phyloP scores from a whole-genome alignment of 2,329 filamentous ascomycete genomes.

The Escovopsis sp. region DNA sequence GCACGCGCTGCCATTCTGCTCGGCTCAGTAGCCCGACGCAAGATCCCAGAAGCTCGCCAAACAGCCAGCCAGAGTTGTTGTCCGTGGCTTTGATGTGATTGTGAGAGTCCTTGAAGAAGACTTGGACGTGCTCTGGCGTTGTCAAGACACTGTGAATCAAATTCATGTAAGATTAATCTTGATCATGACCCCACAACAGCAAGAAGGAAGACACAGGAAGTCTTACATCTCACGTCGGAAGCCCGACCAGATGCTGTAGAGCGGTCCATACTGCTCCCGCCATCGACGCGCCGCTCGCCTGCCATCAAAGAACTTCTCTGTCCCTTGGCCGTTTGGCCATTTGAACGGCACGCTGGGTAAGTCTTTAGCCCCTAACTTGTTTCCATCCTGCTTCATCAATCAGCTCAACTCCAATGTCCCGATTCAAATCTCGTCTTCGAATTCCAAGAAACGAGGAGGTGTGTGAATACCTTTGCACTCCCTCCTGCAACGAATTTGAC shows the following conservation, averaged over 20 bases:
- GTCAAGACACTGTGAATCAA: conserved; percentile 1
- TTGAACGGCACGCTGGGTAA: conserved; percentile 1
- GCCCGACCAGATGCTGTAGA: conserved; percentile 6
- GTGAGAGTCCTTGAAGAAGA: conserved; percentile 5
- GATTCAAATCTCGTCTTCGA: no score
- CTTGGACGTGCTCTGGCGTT: conserved; percentile 1
- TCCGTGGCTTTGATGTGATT: conserved; percentile 2
- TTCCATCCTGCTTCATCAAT: no score
- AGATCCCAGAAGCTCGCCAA: conserved; percentile 2
- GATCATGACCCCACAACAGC: no score
- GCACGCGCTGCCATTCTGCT: conserved; percentile 1
- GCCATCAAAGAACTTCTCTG: conserved; percentile 4
- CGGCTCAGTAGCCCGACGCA: conserved; percentile 4
- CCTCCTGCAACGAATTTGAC: no score
- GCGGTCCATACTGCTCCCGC: not conserved
- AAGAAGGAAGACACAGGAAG: not conserved
- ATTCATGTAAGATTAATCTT: not conserved
- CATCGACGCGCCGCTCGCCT: conserved; percentile 1
- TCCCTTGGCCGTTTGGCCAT: conserved; percentile 6
- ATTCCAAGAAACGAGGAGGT: no score
- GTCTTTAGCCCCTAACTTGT: not conserved
- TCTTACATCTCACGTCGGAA: conserved; percentile 5
- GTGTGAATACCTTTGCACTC: no score
- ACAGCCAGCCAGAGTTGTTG: conserved; percentile 4
- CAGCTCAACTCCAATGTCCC: no score